Percentiles rank a stretch among this genome's conserved stretches.
These are phyloP conservation scores for Fusarium piperis DNA, from an alignment of 2,329 filamentous ascomycete genomes.

Conservation along the genomic window DNA sequence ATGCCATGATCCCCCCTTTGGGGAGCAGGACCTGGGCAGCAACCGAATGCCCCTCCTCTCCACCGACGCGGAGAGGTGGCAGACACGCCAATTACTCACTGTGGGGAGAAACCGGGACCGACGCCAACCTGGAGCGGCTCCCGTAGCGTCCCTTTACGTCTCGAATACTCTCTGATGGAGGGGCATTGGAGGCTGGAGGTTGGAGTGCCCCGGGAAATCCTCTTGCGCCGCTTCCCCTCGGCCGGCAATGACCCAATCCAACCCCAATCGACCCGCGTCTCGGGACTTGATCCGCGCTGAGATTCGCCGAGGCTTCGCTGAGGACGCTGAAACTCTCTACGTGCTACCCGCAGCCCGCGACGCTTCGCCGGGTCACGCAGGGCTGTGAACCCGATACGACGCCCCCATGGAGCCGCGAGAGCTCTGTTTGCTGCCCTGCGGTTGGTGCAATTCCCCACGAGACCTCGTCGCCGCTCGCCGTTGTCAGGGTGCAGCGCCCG, in stretches of 20 bases:
- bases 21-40: conserved; percentile 15
- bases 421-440: conserved; percentile 16
- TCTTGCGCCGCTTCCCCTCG: conserved; percentile 47
- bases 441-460: conserved; percentile 32
- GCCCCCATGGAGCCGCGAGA: conserved; percentile 22
- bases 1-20: conserved; percentile 12
- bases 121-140: conserved; percentile 27
- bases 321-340: neutral
- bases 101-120: conserved; percentile 42
- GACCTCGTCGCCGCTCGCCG: conserved; percentile 26
- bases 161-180: neutral
- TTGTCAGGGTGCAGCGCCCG: conserved; percentile 25
- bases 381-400: conserved; percentile 33
- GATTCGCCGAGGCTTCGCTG: neutral
- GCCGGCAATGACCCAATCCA: conserved; percentile 37
- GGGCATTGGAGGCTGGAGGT: conserved; percentile 15
- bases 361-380: conserved; percentile 34
- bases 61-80: conserved; percentile 13
- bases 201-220: conserved; percentile 47
- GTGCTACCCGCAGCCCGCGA: neutral
- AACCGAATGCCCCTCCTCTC: conserved; percentile 10
- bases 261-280: conserved; percentile 21
- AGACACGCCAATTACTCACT: conserved; percentile 24
- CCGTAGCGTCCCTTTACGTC: conserved; percentile 18
- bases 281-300: conserved; percentile 17